These are phyloP conservation scores for Volvox carteri DNA, from an alignment of 163 green algal species.

Conservation along the genomic window DNA sequence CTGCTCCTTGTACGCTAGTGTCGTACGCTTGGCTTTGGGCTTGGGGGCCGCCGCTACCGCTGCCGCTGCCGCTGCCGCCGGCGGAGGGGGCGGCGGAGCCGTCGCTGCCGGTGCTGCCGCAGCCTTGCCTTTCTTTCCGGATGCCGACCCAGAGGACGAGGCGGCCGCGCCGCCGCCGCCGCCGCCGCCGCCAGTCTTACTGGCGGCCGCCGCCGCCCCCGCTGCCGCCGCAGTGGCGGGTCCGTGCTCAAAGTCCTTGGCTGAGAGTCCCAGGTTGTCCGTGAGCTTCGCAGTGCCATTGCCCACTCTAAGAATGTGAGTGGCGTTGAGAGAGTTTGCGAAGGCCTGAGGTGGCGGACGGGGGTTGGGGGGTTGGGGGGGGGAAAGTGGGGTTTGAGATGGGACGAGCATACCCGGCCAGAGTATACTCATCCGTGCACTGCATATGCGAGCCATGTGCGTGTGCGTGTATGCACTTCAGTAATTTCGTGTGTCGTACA, in stretches of 20 bases:
- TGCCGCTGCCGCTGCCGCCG: background rate
- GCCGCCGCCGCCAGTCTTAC: background rate
- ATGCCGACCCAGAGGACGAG: background rate
- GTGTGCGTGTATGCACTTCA: too few relatives aligned
- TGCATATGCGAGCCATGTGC: too few relatives aligned
- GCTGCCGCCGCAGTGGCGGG: background rate
- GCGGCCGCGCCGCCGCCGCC: background rate
- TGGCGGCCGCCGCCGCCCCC: background rate
- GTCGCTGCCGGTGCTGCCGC: background rate
- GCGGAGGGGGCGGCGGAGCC: background rate
- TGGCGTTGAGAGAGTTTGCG: conserved; percentile 76
- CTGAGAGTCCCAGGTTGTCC: conserved; percentile 80
- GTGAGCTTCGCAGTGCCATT: conserved; percentile 70
- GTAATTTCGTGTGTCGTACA: too few relatives aligned
- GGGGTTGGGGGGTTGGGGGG: too few relatives aligned
- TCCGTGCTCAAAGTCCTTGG: conserved; percentile 74
- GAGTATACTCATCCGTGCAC: too few relatives aligned
- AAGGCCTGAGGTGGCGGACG: conserved; percentile 65
- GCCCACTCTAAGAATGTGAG: conserved; percentile 78
- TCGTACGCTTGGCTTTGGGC: conserved; percentile 59
- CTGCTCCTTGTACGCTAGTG: conserved; percentile 66
- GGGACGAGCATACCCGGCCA: too few relatives aligned
- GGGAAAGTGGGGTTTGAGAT: too few relatives aligned
- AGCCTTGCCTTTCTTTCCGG: conserved; percentile 35
- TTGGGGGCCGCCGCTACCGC: background rate